Evolutionary conservation across 1,139 yeast species (phyloP).

Genomic region (Blastobotrys aristatus): DNA sequence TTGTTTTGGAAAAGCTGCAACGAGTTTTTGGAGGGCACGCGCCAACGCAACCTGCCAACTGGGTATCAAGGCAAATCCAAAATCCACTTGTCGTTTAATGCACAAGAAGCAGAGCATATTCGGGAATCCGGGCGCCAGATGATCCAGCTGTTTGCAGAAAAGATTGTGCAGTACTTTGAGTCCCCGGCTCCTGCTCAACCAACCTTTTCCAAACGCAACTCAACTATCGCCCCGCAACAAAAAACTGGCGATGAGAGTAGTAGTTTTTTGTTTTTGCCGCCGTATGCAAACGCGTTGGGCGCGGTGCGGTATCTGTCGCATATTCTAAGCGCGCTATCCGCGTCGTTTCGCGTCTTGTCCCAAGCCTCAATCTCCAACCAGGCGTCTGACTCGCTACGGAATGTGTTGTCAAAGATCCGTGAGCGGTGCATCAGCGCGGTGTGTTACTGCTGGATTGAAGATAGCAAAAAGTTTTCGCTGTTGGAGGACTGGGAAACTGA

Average conservation of each 20-base stretch:
- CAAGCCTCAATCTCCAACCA: slow-evolving; percentile 40
- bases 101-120: slow-evolving; percentile 28
- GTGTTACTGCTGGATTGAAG: slow-evolving; percentile 48
- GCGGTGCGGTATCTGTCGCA: slow-evolving; percentile 46
- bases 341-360: slow-evolving; percentile 42
- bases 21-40: slow-evolving; percentile 43
- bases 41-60: slow-evolving; percentile 40
- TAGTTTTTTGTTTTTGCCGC: slow-evolving; percentile 55
- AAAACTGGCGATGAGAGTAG: slow-evolving; percentile 14
- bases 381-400: slow-evolving; percentile 37
- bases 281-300: slow-evolving; percentile 54
- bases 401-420: slow-evolving; percentile 36
- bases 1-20: slow-evolving; percentile 45
- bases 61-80: slow-evolving; percentile 42
- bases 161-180: slow-evolving; percentile 31
- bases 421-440: slow-evolving; percentile 45
- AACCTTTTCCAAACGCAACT: background rate
- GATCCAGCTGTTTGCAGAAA: slow-evolving; percentile 23
- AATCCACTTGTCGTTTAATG: slow-evolving; percentile 31
- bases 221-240: background rate
- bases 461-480: slow-evolving; percentile 40
- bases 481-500: slow-evolving; percentile 41
- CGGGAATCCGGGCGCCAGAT: slow-evolving; percentile 26
- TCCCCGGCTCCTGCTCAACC: slow-evolving; percentile 7
- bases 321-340: slow-evolving; percentile 38